Conservation (phyloP, 176 grass and related monocot species). For the Bothriochloa decipiens region DNA sequence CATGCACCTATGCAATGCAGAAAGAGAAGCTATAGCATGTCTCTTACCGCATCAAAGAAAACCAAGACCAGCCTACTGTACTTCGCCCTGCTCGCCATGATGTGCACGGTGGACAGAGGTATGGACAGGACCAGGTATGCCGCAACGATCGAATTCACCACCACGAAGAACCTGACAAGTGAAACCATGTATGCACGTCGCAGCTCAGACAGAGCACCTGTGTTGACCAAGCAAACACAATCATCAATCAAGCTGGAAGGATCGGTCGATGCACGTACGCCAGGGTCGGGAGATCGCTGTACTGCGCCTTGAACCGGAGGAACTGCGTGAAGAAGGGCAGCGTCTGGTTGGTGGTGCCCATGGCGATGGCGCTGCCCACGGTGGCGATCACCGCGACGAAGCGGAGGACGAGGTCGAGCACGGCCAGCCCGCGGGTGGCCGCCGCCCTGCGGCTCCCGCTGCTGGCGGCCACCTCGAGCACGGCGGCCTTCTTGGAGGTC, state of each 20-base stretch:
- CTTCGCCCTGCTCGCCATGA: conserved; percentile 50
- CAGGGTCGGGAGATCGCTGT: conserved; percentile 54
- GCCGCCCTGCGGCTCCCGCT: not conserved
- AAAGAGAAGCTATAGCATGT: not conserved
- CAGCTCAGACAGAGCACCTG: not conserved
- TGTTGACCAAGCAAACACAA: not conserved
- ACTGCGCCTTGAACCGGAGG: conserved; percentile 67
- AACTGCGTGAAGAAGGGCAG: conserved; percentile 66
- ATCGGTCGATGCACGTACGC: conserved; percentile 20
- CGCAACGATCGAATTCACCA: conserved; percentile 52
- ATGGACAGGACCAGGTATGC: conserved; percentile 60
- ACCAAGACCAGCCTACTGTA: conserved; percentile 40
- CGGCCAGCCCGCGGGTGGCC: conserved; percentile 27
- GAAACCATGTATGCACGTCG: not conserved
- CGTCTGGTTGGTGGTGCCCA: conserved; percentile 64
- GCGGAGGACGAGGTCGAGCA: conserved; percentile 55
- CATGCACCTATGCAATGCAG: not conserved
- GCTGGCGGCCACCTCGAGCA: not conserved
- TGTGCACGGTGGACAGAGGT: conserved; percentile 53
- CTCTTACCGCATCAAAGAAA: conserved; percentile 51
- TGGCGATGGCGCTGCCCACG: conserved; percentile 55
- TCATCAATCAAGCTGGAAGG: not conserved
- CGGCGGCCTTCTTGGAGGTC: conserved; percentile 23
- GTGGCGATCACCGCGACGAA: conserved; percentile 47
- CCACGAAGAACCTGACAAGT: conserved; percentile 58